phyloP scores from a whole-genome alignment of 164 flowering plant genomes.

The Nelumbo lutea region DNA sequence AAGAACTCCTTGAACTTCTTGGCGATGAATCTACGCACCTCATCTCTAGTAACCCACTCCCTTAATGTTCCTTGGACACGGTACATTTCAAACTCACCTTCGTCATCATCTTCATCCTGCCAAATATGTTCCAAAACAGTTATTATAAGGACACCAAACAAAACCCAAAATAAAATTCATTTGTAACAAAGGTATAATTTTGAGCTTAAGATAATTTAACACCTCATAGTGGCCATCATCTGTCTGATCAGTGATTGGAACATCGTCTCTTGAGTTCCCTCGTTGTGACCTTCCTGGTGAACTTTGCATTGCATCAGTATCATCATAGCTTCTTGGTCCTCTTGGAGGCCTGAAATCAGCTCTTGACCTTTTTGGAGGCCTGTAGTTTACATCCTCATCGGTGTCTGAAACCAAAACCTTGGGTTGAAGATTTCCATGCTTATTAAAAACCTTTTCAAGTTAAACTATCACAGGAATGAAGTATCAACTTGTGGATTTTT shows the following conservation, averaged over 20 bases:
- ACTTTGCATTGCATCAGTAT: slow-evolving; percentile 67
- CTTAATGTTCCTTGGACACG: slow-evolving; percentile 90
- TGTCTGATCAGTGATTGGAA: slow-evolving; percentile 80
- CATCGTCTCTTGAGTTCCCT: slow-evolving; percentile 72
- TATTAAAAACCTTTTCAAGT: background rate
- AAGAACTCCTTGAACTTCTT: slow-evolving; percentile 85
- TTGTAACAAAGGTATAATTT: background rate
- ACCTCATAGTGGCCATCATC: slow-evolving; percentile 84
- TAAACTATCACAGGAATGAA: too few species aligned
- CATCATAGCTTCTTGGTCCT: slow-evolving; percentile 49
- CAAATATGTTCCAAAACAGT: background rate
- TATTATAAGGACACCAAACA: background rate
- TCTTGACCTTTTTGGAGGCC: slow-evolving; percentile 79
- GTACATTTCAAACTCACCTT: slow-evolving; percentile 82
- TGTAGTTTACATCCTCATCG: slow-evolving; percentile 66
- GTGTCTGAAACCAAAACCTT: slow-evolving; percentile 50
- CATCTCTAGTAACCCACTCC: slow-evolving; percentile 99
- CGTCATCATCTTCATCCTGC: slow-evolving; percentile 82
- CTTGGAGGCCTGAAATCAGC: slow-evolving; percentile 65
- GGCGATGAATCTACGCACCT: slow-evolving; percentile 88
- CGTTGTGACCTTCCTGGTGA: slow-evolving; percentile 73
- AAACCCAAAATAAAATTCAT: background rate
- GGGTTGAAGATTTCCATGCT: background rate
- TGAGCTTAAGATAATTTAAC: background rate
- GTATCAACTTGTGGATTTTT: too few species aligned